Base-by-base conservation (phyloP, 352 stramenopile genomes). In the Thraustotheca clavata region DNA sequence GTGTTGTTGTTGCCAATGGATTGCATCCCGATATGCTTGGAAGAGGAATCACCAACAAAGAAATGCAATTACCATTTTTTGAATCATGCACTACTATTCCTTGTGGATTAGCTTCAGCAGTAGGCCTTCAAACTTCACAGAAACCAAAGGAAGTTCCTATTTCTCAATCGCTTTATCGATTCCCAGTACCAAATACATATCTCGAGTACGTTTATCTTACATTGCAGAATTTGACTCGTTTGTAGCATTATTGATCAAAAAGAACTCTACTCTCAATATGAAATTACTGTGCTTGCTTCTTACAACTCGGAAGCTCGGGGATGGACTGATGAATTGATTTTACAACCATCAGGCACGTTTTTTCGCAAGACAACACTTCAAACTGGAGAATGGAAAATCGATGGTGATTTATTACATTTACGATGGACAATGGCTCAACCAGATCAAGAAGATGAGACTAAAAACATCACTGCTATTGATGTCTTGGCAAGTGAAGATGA, bases 331-430 rank as follows among this genome's bases (percentile, higher is more conserved):
- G 85, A 94, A 55, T 47, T 94, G 16, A 74, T 89, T 20, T 55
- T 92, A 4, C 62, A 75, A 26, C 83, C 83, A 1, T 68, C 54
- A 7, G 80, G 83, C 0, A 73, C 62, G 2, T 94, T 94, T 60
- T 72, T 71, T 41, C 79, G 83, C 26, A 87, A 89, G 66, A 86
- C 63, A 38, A 81, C 88, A 39, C 76, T 80, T 5, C 59, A 80
- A 6, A 81, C 79, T 39, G 85, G 85, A 11, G 89, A 76, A 27
- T 94, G 85, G 85, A 69, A 82, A 48, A 59, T 94, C 1, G 80
- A 90, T 38, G 85, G 83, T 12, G 83, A 94, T 61, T 70, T 92
- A 41, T 60, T 94, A 46, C 84, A 92, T 68, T 65, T 94, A 18
- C 87, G 87, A 49, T 94, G 85, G 85, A 77, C 73, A 34, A 71